Evolutionary conservation across 2,329 filamentous ascomycete genomes (phyloP).

Genomic region (Blumeria hordei): DNA sequence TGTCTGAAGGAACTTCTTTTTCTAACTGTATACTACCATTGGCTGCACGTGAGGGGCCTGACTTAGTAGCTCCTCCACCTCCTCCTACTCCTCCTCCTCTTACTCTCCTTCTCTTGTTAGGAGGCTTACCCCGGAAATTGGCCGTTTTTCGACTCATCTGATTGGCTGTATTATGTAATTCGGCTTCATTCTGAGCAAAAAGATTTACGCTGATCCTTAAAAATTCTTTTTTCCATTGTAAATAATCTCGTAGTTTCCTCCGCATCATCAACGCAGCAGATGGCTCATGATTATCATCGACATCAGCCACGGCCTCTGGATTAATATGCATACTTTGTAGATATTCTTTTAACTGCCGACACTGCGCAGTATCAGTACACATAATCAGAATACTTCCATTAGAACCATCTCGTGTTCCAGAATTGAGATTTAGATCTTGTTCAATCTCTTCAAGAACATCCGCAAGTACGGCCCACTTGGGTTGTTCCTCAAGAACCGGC

Average conservation of each 20-base stretch:
- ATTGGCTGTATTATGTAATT: conserved; percentile 42
- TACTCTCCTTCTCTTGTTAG: conserved; percentile 66
- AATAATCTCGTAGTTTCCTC: conserved; percentile 60
- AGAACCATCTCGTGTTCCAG: conserved; percentile 51
- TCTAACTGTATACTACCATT: conserved; percentile 53
- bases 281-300: conserved; percentile 29
- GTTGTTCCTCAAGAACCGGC: conserved; percentile 76
- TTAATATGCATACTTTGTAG: conserved; percentile 71
- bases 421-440: conserved; percentile 66
- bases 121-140: conserved; percentile 31
- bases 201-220: conserved; percentile 58
- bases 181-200: conserved; percentile 58
- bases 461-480: conserved; percentile 78
- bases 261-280: conserved; percentile 80
- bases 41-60: conserved; percentile 35
- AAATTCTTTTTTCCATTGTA: conserved; percentile 79
- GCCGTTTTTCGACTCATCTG: conserved; percentile 19
- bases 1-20: conserved; percentile 63
- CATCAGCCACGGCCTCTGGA: conserved; percentile 18
- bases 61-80: conserved; percentile 43
- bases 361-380: conserved; percentile 74
- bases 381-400: conserved; percentile 88
- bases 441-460: conserved; percentile 89
- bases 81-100: conserved; percentile 66
- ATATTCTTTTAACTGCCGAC: conserved; percentile 72